A percentile compares a stretch with the other conserved stretches of the same genome.
Evolutionary conservation across 225 moss, liverwort and hornwort genomes (phyloP).

Genomic region (Thuidium tamariscinum): DNA sequence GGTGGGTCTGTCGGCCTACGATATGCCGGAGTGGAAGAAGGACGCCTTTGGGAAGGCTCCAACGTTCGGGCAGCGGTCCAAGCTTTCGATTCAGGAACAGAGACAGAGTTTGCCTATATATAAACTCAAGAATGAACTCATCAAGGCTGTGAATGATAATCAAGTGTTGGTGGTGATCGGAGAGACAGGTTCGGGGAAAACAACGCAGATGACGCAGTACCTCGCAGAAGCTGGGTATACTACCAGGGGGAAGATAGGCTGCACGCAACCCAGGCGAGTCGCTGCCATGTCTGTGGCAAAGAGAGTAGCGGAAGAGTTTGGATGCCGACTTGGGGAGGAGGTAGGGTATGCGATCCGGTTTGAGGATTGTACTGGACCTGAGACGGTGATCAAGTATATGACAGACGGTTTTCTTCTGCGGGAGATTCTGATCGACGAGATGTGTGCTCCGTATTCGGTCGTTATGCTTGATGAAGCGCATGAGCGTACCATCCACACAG

Average conservation of each 20-base stretch:
- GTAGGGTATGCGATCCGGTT: slow-evolving; percentile 93
- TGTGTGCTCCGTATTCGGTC: slow-evolving; percentile 74
- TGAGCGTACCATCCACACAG: slow-evolving; percentile 86
- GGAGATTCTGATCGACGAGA: slow-evolving; percentile 78
- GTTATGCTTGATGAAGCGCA: slow-evolving; percentile 98
- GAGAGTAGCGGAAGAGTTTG: slow-evolving; percentile 94
- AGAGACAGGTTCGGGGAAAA: slow-evolving; percentile 94
- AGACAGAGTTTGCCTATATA: slow-evolving; percentile 84
- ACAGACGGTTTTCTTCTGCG: slow-evolving; percentile 88
- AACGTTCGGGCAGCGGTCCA: slow-evolving; percentile 88
- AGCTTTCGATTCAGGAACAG: slow-evolving; percentile 94
- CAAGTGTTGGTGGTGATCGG: slow-evolving; percentile 94
- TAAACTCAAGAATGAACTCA: slow-evolving; percentile 79
- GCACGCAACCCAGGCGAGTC: slow-evolving; percentile 86
- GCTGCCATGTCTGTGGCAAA: slow-evolving; percentile 98
- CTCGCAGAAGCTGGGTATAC: slow-evolving; percentile 94
- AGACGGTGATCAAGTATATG: slow-evolving; percentile 98
- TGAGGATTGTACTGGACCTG: slow-evolving; percentile 93
- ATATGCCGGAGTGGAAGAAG: slow-evolving; percentile 99
- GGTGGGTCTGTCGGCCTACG: slow-evolving; percentile 84
- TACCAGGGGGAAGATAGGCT: slow-evolving; percentile 83
- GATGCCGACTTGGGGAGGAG: slow-evolving; percentile 94
- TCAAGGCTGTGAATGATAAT: slow-evolving; percentile 79
- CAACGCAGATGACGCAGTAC: slow-evolving; percentile 98
- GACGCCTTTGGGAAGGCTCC: slow-evolving; percentile 98